Evolutionary conservation across 1,284 basidiomycete species (phyloP).

Genomic region (Anthracocystis panici-leucophaei): DNA sequence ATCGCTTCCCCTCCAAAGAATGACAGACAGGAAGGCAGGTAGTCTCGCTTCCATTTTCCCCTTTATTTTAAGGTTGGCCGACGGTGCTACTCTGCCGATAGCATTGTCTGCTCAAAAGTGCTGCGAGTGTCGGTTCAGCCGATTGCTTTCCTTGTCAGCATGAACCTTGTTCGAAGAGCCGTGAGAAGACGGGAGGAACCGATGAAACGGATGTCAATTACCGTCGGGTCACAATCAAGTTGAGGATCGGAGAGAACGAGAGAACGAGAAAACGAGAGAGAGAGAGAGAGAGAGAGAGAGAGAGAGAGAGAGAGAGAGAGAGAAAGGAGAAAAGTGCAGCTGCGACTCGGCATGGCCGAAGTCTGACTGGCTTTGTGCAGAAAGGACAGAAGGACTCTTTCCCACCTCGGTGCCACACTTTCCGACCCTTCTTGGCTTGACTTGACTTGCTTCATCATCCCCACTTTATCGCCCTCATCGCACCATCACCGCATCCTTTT

Average conservation of each 20-base stretch:
- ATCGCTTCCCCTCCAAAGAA: too few species aligned
- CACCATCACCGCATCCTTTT: neutral
- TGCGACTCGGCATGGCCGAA: slow-evolving; percentile 12
- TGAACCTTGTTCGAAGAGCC: too few species aligned
- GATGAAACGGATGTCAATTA: too few species aligned
- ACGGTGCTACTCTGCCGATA: too few species aligned
- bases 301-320: neutral
- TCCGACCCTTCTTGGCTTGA: slow-evolving; percentile 3
- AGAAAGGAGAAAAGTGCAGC: neutral
- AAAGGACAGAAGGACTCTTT: slow-evolving; percentile 3
- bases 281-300: neutral
- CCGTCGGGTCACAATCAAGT: neutral
- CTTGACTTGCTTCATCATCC: neutral
- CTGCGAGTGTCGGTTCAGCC: too few species aligned
- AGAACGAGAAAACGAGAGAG: neutral
- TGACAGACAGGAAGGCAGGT: too few species aligned
- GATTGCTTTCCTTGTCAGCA: too few species aligned
- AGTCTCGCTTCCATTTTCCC: too few species aligned
- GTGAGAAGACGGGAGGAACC: too few species aligned
- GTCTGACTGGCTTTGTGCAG: neutral
- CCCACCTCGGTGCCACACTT: slow-evolving; percentile 11
- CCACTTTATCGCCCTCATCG: neutral
- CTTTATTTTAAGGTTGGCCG: too few species aligned
- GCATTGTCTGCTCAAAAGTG: too few species aligned
- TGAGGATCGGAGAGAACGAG: neutral